Evolutionary conservation across 192 early-diverging fungal genomes (phyloP).

Genomic region (Mortierella hygrophila): DNA sequence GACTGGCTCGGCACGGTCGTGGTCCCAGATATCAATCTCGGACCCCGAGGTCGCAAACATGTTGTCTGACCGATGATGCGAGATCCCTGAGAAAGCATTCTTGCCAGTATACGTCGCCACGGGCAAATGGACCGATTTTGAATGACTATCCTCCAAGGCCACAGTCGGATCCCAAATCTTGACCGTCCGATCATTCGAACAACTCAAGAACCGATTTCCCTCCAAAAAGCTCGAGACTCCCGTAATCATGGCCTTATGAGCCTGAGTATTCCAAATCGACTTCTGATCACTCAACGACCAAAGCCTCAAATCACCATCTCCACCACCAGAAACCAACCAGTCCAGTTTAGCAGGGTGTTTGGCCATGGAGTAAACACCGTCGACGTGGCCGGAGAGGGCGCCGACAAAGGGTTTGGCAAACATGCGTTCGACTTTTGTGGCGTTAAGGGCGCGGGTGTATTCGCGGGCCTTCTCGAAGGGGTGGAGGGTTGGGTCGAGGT

Average conservation of each 20-base stretch:
- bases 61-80: slow-evolving; percentile 88
- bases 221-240: slow-evolving; percentile 83
- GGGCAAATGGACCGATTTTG: slow-evolving; percentile 42
- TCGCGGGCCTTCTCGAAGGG: slow-evolving; percentile 96
- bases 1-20: slow-evolving; percentile 85
- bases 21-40: slow-evolving; percentile 95
- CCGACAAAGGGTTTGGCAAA: slow-evolving; percentile 98
- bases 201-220: slow-evolving; percentile 84
- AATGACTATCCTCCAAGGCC: slow-evolving; percentile 21
- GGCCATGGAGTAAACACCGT: slow-evolving; percentile 95
- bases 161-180: slow-evolving; percentile 89
- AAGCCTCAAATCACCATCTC: slow-evolving; percentile 94
- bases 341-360: slow-evolving; percentile 94
- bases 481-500: slow-evolving; percentile 90
- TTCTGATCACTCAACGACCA: slow-evolving; percentile 89
- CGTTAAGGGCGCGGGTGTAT: slow-evolving; percentile 95
- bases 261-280: slow-evolving; percentile 81
- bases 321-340: slow-evolving; percentile 88
- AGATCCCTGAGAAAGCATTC: slow-evolving; percentile 85
- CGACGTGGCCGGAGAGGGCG: slow-evolving; percentile 90
- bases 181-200: slow-evolving; percentile 93
- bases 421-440: slow-evolving; percentile 93
- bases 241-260: slow-evolving; percentile 89
- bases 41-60: slow-evolving; percentile 92
- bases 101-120: slow-evolving; percentile 85